phyloP scores from a whole-genome alignment of 768 basidiomycete genomes.

The Pleurotus cornucopiae region DNA sequence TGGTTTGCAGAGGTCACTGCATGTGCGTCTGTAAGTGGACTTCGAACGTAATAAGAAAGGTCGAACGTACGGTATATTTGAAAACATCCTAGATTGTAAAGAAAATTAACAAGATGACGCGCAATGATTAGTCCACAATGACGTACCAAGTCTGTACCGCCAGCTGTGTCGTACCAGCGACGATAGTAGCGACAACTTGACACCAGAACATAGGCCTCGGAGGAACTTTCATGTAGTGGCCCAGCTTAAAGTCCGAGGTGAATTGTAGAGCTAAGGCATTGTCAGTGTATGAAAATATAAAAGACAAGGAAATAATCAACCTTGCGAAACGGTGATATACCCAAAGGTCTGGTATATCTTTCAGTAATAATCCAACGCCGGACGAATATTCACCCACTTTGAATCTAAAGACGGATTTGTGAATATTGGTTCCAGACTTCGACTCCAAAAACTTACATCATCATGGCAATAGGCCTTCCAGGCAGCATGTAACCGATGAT shows the following conservation, averaged over 20 bases:
- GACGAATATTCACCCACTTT: conserved; percentile 6
- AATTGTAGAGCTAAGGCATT: conserved; percentile 55
- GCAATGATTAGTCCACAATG: background rate
- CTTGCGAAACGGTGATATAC: conserved; percentile 60
- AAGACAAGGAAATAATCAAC: conserved; percentile 12
- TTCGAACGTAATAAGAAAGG: background rate
- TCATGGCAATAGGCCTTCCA: conserved; percentile 71
- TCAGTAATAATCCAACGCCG: background rate
- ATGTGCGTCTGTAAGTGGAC: background rate
- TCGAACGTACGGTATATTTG: conserved; percentile 44
- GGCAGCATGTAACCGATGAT: conserved; percentile 57
- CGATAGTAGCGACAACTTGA: conserved; percentile 57
- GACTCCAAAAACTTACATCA: conserved; percentile 43
- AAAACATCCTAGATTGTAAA: conserved; percentile 47
- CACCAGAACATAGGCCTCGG: conserved; percentile 65
- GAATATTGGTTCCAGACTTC: background rate
- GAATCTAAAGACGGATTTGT: background rate
- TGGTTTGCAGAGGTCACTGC: conserved; percentile 42
- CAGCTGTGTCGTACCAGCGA: conserved; percentile 66
- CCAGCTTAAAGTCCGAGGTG: conserved; percentile 72
- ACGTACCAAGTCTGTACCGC: conserved; percentile 60
- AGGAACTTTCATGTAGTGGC: conserved; percentile 70
- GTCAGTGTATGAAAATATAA: conserved; percentile 13
- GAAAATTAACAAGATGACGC: too few species aligned
- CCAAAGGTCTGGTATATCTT: conserved; percentile 48